A percentile compares a stretch with the other conserved stretches of the same genome.
phyloP scores from a whole-genome alignment of 306 rosid genomes.

The Castanea sativa region DNA sequence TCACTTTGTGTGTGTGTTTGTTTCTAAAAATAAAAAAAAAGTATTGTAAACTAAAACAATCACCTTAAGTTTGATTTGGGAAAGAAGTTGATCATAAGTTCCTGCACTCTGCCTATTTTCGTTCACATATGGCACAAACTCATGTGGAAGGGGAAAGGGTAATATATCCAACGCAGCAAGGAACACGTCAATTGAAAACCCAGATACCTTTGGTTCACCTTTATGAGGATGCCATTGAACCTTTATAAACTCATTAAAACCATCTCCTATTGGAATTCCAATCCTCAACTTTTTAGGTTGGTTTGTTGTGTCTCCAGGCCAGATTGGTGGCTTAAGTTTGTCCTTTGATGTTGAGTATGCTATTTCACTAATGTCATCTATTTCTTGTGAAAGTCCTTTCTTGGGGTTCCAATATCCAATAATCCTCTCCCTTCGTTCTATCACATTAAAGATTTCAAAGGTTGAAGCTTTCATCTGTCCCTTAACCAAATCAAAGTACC shows the following conservation, averaged over 20 bases:
- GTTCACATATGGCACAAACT: slow-evolving; percentile 11
- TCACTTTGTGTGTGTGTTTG: too few relatives aligned
- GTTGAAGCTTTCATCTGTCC: slow-evolving; percentile 28
- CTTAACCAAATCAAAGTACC: slow-evolving; percentile 20
- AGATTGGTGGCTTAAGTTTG: slow-evolving; percentile 22
- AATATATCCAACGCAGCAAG: slow-evolving; percentile 7
- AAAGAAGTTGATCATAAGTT: slow-evolving; percentile 19
- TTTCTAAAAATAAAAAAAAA: too few relatives aligned
- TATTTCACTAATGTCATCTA: background rate
- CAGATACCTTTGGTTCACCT: slow-evolving; percentile 9
- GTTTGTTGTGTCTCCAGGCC: slow-evolving; percentile 36
- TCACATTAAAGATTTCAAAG: slow-evolving; percentile 31
- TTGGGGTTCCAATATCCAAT: slow-evolving; percentile 29
- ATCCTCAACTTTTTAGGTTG: slow-evolving; percentile 28
- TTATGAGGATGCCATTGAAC: slow-evolving; percentile 8
- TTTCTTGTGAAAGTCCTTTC: background rate
- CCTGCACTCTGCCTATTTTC: slow-evolving; percentile 3
- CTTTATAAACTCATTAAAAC: slow-evolving; percentile 19
- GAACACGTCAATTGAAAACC: slow-evolving; percentile 31
- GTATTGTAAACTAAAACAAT: background rate
- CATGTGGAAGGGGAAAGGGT: slow-evolving; percentile 25
- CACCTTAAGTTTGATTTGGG: slow-evolving; percentile 11
- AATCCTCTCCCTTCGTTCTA: slow-evolving; percentile 18
- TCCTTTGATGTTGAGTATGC: background rate
- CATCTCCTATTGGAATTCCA: slow-evolving; percentile 23